These are phyloP conservation scores for Wickerhamiella spandovensis DNA, from an alignment of 805 yeast species.

Conservation along the genomic window DNA sequence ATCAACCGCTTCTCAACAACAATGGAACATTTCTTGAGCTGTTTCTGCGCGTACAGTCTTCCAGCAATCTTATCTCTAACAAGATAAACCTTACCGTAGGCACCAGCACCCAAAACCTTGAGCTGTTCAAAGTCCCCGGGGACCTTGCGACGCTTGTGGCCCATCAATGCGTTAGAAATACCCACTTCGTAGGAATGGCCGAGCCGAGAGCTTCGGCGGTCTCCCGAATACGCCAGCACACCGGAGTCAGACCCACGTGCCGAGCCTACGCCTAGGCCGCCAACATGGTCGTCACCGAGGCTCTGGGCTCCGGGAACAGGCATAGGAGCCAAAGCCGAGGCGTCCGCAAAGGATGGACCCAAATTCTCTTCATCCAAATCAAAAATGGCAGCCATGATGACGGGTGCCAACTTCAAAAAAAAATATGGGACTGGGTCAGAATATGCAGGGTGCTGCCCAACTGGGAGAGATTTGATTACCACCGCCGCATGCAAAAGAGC, in stretches of 20 bases:
- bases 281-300: background rate
- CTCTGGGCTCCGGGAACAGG: background rate
- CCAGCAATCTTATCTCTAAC: slow-evolving; percentile 55
- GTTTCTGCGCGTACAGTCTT: slow-evolving; percentile 72
- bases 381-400: slow-evolving; percentile 4
- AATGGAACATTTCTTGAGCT: slow-evolving; percentile 68
- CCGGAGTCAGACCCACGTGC: background rate
- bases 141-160: slow-evolving; percentile 16
- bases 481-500: background rate
- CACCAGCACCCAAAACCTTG: slow-evolving; percentile 73
- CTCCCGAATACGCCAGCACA: background rate
- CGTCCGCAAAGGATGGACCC: slow-evolving; percentile 1
- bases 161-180: slow-evolving; percentile 24
- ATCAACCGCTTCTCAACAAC: slow-evolving; percentile 43
- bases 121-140: slow-evolving; percentile 54
- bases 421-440: background rate
- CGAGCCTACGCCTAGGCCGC: background rate
- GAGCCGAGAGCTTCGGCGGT: background rate
- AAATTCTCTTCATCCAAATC: background rate
- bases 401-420: background rate
- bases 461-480: background rate
- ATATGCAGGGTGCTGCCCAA: background rate
- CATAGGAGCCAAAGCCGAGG: background rate
- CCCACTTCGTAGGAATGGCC: slow-evolving; percentile 34
- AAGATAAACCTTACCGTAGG: slow-evolving; percentile 74